A percentile compares a stretch with the other conserved stretches of the same genome.
These are phyloP conservation scores for Boletus insuetus DNA, from an alignment of 768 basidiomycete species.

Conservation along the genomic window DNA sequence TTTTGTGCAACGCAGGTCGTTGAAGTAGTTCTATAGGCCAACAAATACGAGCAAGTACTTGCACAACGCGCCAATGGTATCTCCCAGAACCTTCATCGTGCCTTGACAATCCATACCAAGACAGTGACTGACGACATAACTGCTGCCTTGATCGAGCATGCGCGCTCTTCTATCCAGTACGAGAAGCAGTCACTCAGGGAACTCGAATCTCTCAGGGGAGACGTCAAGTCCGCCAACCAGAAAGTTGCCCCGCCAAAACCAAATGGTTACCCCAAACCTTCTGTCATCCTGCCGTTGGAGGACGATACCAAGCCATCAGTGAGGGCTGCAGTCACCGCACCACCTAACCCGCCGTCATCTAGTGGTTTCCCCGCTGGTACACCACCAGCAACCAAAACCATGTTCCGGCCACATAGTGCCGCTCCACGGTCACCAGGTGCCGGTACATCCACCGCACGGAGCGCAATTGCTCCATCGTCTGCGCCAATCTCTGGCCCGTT, in stretches of 20 bases:
- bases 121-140: slow-evolving; percentile 91
- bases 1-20: background rate
- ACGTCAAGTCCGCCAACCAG: slow-evolving; percentile 67
- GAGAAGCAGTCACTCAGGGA: slow-evolving; percentile 87
- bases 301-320: slow-evolving; percentile 44
- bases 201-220: slow-evolving; percentile 77
- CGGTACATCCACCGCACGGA: slow-evolving; percentile 46
- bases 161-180: slow-evolving; percentile 87
- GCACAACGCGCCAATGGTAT: slow-evolving; percentile 88
- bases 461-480: slow-evolving; percentile 18
- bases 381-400: slow-evolving; percentile 18
- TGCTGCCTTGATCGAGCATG: slow-evolving; percentile 87
- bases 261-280: slow-evolving; percentile 58
- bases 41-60: slow-evolving; percentile 83
- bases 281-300: slow-evolving; percentile 60
- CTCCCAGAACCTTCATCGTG: slow-evolving; percentile 87
- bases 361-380: slow-evolving; percentile 19
- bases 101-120: slow-evolving; percentile 80
- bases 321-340: slow-evolving; percentile 19
- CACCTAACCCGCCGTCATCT: slow-evolving; percentile 20
- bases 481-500: slow-evolving; percentile 45
- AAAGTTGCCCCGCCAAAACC: slow-evolving; percentile 47
- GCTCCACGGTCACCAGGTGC: slow-evolving; percentile 52
- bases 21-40: slow-evolving; percentile 55
- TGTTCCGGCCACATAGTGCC: slow-evolving; percentile 29